phyloP scores from a whole-genome alignment of 2,329 filamentous ascomycete genomes.

The Coniochaeta sp. region DNA sequence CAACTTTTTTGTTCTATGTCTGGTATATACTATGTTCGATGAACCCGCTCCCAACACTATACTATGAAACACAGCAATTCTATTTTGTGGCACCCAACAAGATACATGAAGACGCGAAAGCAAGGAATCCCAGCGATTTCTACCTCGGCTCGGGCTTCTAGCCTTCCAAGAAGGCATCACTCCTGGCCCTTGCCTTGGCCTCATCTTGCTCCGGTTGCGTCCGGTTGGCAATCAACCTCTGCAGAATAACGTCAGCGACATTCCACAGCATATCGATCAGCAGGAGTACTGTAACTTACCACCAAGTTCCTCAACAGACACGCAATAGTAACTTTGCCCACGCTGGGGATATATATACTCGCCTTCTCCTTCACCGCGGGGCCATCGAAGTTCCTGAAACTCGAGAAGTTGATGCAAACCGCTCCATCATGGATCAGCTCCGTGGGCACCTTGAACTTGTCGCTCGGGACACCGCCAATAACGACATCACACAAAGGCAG shows the following conservation, averaged over 20 bases:
- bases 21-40: too few species aligned
- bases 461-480: constrained; percentile 83
- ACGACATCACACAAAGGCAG: constrained; percentile 88
- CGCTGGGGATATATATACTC: constrained; percentile 92
- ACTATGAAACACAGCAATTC: too few species aligned
- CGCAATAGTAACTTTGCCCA: constrained; percentile 97
- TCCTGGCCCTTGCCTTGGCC: constrained; percentile 5
- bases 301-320: constrained; percentile 83
- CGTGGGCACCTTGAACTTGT: constrained; percentile 84
- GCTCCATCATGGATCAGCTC: constrained; percentile 79
- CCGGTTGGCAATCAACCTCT: constrained; percentile 21
- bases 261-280: neutral
- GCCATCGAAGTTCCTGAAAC: constrained; percentile 83
- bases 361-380: constrained; percentile 90
- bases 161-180: constrained; percentile 7
- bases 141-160: too few species aligned
- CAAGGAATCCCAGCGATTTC: neutral
- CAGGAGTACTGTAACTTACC: constrained; percentile 42
- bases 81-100: too few species aligned
- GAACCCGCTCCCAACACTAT: too few species aligned
- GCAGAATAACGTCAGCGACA: constrained; percentile 1
- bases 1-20: too few species aligned
- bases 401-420: constrained; percentile 98
- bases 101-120: neutral
- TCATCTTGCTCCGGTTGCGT: constrained; percentile 4